Conservation (phyloP, 2,329 filamentous ascomycete species). For the Gaeumannomyces sp. region DNA sequence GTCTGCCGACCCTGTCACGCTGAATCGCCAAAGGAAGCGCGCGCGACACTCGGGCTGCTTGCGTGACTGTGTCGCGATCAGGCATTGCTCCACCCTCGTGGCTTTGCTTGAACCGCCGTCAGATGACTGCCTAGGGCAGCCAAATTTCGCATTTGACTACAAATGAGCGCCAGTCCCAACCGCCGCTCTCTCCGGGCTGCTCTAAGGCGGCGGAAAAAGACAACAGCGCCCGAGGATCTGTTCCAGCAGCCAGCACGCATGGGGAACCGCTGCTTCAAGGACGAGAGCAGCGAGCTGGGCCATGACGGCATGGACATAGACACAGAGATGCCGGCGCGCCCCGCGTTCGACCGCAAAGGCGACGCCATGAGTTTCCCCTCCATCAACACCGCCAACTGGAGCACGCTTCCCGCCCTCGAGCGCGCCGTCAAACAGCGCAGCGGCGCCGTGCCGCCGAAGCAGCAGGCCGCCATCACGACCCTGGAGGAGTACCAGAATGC, state of each 20-base stretch:
- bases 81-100: not conserved
- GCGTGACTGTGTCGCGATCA: not conserved
- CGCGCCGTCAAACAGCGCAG: not conserved
- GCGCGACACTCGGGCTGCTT: not conserved
- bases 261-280: constrained; percentile 2
- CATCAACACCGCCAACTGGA: constrained; percentile 5
- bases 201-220: too few relatives aligned
- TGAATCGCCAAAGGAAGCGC: not conserved
- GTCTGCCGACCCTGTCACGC: not conserved
- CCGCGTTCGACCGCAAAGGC: not conserved
- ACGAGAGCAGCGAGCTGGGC: constrained; percentile 2
- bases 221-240: too few relatives aligned
- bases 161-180: not conserved
- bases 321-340: not conserved
- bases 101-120: not conserved
- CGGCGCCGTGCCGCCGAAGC: not conserved
- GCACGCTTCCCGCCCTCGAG: constrained; percentile 8
- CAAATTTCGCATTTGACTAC: not conserved
- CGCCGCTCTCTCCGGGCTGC: too few relatives aligned
- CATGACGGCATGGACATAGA: not conserved
- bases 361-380: not conserved
- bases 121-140: not conserved
- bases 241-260: not conserved
- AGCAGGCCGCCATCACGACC: not conserved
- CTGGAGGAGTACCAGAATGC: constrained; percentile 22